These are phyloP conservation scores for Penicillium sp. DNA, from an alignment of 2,329 filamentous ascomycete species.

Conservation along the genomic window DNA sequence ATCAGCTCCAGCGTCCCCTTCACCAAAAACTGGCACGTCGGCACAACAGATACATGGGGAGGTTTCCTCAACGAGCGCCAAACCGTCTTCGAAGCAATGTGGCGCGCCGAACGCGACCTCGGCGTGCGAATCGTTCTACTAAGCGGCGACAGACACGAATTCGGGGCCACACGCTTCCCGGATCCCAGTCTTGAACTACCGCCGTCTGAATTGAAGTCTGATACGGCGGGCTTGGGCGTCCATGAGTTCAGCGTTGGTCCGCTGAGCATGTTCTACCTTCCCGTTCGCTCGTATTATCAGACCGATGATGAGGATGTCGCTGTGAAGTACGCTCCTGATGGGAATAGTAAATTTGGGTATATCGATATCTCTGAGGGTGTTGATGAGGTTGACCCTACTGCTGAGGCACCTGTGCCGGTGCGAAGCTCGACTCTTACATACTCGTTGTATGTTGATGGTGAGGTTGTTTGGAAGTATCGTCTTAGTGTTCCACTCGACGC, in stretches of 20 bases:
- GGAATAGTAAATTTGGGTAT: conserved; percentile 86
- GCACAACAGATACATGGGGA: conserved; percentile 89
- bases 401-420: conserved; percentile 20
- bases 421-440: conserved; percentile 74
- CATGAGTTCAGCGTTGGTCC: conserved; percentile 94
- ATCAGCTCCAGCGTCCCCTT: conserved; percentile 90
- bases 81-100: conserved; percentile 85
- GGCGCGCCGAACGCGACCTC: conserved; percentile 74
- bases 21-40: conserved; percentile 96
- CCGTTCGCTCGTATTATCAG: conserved; percentile 81
- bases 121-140: conserved; percentile 81
- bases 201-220: conserved; percentile 27
- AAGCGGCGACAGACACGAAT: conserved; percentile 95
- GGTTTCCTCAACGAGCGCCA: conserved; percentile 84
- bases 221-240: conserved; percentile 52
- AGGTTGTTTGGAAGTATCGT: conserved; percentile 71
- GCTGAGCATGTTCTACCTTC: conserved; percentile 91
- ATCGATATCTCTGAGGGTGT: conserved; percentile 76
- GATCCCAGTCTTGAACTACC: conserved; percentile 45
- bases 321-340: conserved; percentile 81
- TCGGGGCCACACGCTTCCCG: conserved; percentile 81
- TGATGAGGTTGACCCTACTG: conserved; percentile 39
- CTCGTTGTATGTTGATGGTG: conserved; percentile 79
- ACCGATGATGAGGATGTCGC: conserved; percentile 80
- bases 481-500: conserved; percentile 44